Conservation (phyloP, 2,329 filamentous ascomycete species). For the Beauveria scarabaeidicola region DNA sequence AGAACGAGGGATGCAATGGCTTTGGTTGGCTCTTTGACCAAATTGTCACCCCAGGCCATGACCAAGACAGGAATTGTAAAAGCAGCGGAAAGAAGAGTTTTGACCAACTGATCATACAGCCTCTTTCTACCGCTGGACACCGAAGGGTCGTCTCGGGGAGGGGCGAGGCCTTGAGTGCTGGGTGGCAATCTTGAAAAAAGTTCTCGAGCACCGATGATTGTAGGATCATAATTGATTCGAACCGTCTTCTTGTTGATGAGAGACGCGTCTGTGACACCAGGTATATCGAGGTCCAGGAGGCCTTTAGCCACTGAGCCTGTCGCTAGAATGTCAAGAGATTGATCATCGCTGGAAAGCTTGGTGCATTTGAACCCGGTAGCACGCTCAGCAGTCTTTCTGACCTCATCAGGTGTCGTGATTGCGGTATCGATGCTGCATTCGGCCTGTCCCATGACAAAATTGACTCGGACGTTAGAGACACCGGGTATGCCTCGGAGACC, state of each 20-base stretch:
- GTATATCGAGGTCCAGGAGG: constrained; percentile 14
- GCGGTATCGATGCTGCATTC: constrained; percentile 24
- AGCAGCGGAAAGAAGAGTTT: constrained; percentile 21
- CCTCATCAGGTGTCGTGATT: constrained; percentile 18
- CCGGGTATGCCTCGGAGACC: constrained; percentile 20
- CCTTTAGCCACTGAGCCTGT: constrained; percentile 15
- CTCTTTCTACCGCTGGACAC: constrained; percentile 22
- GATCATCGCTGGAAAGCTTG: constrained; percentile 19
- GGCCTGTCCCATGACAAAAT: constrained; percentile 30
- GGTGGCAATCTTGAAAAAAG: constrained; percentile 18
- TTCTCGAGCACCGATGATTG: constrained; percentile 23
- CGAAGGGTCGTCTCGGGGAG: constrained; percentile 24
- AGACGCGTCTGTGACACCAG: constrained; percentile 20
- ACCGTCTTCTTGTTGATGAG: constrained; percentile 23
- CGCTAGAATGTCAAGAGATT: constrained; percentile 23
- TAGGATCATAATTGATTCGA: constrained; percentile 27
- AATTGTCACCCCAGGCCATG: constrained; percentile 22
- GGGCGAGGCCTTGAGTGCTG: constrained; percentile 20
- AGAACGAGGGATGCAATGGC: constrained; percentile 31
- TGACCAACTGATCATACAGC: constrained; percentile 24
- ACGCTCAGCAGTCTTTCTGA: constrained; percentile 19
- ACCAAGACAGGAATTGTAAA: constrained; percentile 27
- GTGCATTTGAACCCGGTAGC: constrained; percentile 24
- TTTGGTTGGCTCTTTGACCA: constrained; percentile 17
- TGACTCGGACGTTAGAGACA: constrained; percentile 25